Evolutionary conservation across 2,329 filamentous ascomycete genomes (phyloP).

Genomic region (Colletotrichum liaoningense): DNA sequence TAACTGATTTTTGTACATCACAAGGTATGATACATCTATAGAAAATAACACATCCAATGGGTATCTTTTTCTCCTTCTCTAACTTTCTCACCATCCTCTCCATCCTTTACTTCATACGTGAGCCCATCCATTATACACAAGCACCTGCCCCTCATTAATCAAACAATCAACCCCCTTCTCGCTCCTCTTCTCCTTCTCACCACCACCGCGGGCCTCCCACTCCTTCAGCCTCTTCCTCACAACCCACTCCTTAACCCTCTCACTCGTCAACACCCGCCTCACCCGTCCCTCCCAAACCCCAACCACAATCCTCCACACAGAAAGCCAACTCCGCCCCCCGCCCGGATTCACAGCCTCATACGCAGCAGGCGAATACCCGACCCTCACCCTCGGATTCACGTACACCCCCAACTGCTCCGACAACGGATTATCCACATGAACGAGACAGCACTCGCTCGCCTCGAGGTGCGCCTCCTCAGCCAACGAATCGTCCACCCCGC

Average conservation of each 20-base stretch:
- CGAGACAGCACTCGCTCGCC: constrained; percentile 83
- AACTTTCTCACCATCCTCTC: background rate
- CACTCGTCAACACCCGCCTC: constrained; percentile 53
- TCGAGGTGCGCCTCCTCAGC: constrained; percentile 71
- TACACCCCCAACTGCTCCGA: constrained; percentile 67
- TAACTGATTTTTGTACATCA: background rate
- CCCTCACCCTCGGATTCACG: constrained; percentile 76
- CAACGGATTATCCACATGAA: constrained; percentile 77
- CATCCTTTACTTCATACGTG: constrained; percentile 56
- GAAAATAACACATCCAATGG: background rate
- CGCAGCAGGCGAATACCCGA: constrained; percentile 69
- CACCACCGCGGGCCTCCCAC: constrained; percentile 49
- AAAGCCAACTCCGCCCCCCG: constrained; percentile 55
- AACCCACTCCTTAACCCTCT: constrained; percentile 41
- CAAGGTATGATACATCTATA: background rate
- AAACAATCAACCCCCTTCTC: constrained; percentile 64
- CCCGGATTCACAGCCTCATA: constrained; percentile 61
- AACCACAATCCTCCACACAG: constrained; percentile 57
- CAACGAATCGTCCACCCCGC: constrained; percentile 72
- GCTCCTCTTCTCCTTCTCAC: constrained; percentile 40
- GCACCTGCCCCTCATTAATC: constrained; percentile 71
- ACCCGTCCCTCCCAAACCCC: constrained; percentile 71
- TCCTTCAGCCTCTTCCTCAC: constrained; percentile 51
- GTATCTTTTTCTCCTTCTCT: constrained; percentile 4
- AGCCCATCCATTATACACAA: constrained; percentile 68